Evolutionary conservation across 805 yeast species (phyloP), one percentile per base, ranked within the genome.

Genomic region (Isabelozyma pseudorhagii): DNA sequence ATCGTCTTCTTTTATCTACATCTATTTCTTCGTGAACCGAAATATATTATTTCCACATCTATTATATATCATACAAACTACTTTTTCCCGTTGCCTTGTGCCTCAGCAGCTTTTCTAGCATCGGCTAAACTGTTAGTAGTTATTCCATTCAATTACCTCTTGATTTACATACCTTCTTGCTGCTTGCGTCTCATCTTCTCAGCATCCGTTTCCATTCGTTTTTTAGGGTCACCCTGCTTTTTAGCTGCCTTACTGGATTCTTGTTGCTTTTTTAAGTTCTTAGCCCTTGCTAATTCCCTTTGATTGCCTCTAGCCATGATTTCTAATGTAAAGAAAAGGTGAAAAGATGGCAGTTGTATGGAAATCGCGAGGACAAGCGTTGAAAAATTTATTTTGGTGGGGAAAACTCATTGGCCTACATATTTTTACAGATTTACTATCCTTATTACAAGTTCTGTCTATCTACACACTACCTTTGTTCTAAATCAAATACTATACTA

Each of bases 241-340:
- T 89, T 88, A 54, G 54, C 59, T 18, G 51, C 58, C 72, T 86
- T 86, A 52, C 79, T 77, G 31, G 71, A 73, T 42, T 81, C 85
- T 54, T 82, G 84, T 61, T 80, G 85, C 69, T 93, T 93, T 75
- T 93, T 94, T 67, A 74, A 66, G 70, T 89, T 89, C 73, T 89
- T 93, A 52, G 84, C 89, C 65, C 99, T 81, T 31, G 97, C 97
- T 59, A 88, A 79, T 40, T 93, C 99, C 68, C 99, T 82, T 72
- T 94, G 98, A 69, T 93, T 94, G 31, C 99, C 99, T 75, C 99
- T 82, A 47, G 97, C 85, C 97, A 93, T 92, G 47, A 36, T 56
- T 38, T n/a, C 18, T n/a, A 38, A 8, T 8, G 36, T 8, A 31
- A 31, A 31, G 36, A 31, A 31, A 13, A 31, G 25, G 25, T 21